Evolutionary conservation across 164 flowering plant genomes (phyloP).

Genomic region (Stephania japonica): DNA sequence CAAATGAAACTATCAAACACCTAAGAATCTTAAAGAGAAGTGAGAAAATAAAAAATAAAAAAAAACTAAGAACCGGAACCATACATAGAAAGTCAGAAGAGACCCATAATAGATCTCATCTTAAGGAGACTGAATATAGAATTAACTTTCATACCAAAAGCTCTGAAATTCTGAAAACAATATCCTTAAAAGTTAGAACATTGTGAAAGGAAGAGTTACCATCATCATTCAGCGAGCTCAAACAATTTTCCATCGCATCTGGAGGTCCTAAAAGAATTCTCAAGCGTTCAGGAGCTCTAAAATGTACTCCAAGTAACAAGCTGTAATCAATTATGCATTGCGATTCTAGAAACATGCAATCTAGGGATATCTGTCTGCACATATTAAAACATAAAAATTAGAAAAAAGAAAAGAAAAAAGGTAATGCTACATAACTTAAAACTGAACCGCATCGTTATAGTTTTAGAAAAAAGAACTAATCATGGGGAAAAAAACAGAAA

Average conservation of each 20-base stretch:
- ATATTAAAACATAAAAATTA: constrained; percentile 9
- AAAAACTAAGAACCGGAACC: too few species aligned
- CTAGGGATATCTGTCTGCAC: constrained; percentile 71
- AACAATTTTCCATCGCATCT: constrained; percentile 21
- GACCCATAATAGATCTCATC: background rate
- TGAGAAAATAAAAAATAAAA: too few species aligned
- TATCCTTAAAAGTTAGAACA: constrained; percentile 1
- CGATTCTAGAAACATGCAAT: constrained; percentile 71
- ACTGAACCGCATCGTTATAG: background rate
- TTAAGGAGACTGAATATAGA: background rate
- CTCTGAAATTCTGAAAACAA: background rate
- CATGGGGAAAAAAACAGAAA: too few species aligned
- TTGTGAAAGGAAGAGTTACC: constrained; percentile 29
- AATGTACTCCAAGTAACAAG: constrained; percentile 85
- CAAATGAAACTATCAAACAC: too few species aligned
- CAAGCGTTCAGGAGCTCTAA: constrained; percentile 83
- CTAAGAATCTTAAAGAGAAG: too few species aligned
- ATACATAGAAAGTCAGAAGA: background rate
- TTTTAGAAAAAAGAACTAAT: too few species aligned
- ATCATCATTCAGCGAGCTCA: constrained; percentile 24
- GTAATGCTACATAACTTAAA: background rate
- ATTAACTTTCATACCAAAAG: background rate
- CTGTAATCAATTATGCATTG: constrained; percentile 89
- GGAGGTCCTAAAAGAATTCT: constrained; percentile 38
- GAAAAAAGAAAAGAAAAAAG: background rate